These are phyloP conservation scores for Exophiala calicioides DNA, from an alignment of 2,329 filamentous ascomycete genomes.

Conservation along the genomic window DNA sequence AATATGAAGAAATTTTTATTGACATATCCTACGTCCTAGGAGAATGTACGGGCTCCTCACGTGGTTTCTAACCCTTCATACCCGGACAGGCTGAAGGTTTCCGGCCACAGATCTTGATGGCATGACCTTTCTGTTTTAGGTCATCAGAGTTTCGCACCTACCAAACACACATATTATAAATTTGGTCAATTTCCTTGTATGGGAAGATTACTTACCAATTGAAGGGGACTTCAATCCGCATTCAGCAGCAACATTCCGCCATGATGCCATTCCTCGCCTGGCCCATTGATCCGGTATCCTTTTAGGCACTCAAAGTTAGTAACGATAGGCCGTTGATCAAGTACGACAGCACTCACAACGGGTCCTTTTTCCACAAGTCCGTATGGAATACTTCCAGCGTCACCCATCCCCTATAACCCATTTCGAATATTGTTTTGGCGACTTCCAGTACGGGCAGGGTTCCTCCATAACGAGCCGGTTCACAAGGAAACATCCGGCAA, in stretches of 20 bases:
- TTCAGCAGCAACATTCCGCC: conserved; percentile 1
- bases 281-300: conserved; percentile 8
- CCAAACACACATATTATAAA: not conserved
- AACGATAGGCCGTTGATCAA: not conserved
- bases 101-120: no score
- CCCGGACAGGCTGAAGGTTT: no score
- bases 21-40: no score
- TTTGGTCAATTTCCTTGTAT: no score
- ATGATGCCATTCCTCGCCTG: conserved; percentile 5
- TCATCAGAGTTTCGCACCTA: not conserved
- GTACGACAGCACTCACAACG: not conserved
- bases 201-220: not conserved
- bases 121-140: no score
- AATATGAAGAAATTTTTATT: no score
- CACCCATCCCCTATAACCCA: conserved; percentile 12
- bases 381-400: conserved; percentile 10
- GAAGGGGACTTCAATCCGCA: conserved; percentile 1
- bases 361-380: conserved; percentile 5
- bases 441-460: conserved; percentile 25
- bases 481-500: conserved; percentile 30
- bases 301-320: not conserved
- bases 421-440: conserved; percentile 14
- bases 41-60: no score
- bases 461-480: conserved; percentile 22
- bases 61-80: no score